Evolutionary conservation across 2,329 filamentous ascomycete genomes (phyloP), one percentile per base, ranked within the genome.

Genomic region (Colletotrichum melonis): DNA sequence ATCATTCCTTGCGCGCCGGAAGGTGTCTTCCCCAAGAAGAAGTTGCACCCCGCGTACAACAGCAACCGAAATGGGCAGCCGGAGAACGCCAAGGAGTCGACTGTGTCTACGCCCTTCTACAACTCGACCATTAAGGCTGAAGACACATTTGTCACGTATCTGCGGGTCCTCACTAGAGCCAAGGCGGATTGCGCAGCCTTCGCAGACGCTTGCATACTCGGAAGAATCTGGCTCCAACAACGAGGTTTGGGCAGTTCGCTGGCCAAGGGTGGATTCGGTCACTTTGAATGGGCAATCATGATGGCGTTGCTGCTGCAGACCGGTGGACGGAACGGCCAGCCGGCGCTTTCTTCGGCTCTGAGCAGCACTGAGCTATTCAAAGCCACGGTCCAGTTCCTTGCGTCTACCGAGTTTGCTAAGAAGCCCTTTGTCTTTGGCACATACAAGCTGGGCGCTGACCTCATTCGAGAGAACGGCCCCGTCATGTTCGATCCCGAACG

Each of bases 311-410:
- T 98, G 2, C 86, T 98, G 55, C 92, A 95, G 81, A 91, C 90
- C n/a, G 94, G 94, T 30, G 93, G 92, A 7, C 89, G 90, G 7
- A 92, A 92, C 73, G 93, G 93, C 2, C 89, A 91, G 75, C 88
- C 93, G 2, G 84, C 94, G 6, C 87, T 98, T 19, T 95, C 95
- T 6, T 87, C 90, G 5, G 94, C 94, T 8, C 93, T 98, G 78
- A 98, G 93, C 84, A 93, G 93, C 82, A 97, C 96, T 28, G 96
- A 98, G 82, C 88, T 98, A 57, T 98, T 99, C 88, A 98, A 98
- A 83, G 95, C 95, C 3, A 92, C 92, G 1, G 85, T 99, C n/a
- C 96, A 98, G 80, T 97, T 96, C 76, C 85, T 99, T 22, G 91
- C 93, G 1, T 89, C 90, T 1, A 92, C 90, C 49, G 92, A 98